Evolutionary conservation across 108 stramenopile genomes (phyloP), one percentile per base, ranked within the genome.

Genomic region (Nitzschia sp.): DNA sequence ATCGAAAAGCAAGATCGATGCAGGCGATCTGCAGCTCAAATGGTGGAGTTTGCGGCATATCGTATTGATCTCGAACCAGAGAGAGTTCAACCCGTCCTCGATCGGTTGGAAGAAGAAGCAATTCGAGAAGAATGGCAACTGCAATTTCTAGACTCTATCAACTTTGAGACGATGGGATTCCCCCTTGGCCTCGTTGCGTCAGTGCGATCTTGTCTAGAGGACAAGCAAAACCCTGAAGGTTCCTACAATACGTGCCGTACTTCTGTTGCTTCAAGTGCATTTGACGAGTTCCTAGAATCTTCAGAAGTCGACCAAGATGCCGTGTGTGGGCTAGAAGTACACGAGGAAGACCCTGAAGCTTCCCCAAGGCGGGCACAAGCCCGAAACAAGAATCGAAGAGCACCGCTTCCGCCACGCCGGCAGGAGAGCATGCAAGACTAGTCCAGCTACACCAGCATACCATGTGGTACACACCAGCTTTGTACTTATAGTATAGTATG

Each of bases 21-120:
- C 46, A 48, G 17, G 46, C 14, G 22, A 12, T 54, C 53, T 5
- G 53, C 53, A 1, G 22, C 20, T 3, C 19, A 12, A 21, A 12
- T 54, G 53, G 53, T 54, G 21, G 22, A 54, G 21, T 12, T 25
- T 12, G 53, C 53, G 1, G 53, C 53, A 12, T 54, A 54, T 54
- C 17, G 53, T 7, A 54, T 54, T 6, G 53, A 54, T 24, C 21
- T 54, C 3, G 53, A 54, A 25, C 17, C 53, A 19, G 15, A 21
- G 19, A 54, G 11, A 19, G 20, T 54, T 1, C 15, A 21, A 21
- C 24, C 21, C 1, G 22, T 54, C 2, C 53, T 22, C 2, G 22
- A 19, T 54, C 22, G 22, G 3, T 25, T 54, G 53, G 12, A 54
- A 3, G 22, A 54, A 25, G 53, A 54, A 24, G 20, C 24, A 1